Evolutionary conservation across 2,329 filamentous ascomycete genomes (phyloP), one percentile per base, ranked within the genome.

Genomic region (Fusarium longipes): DNA sequence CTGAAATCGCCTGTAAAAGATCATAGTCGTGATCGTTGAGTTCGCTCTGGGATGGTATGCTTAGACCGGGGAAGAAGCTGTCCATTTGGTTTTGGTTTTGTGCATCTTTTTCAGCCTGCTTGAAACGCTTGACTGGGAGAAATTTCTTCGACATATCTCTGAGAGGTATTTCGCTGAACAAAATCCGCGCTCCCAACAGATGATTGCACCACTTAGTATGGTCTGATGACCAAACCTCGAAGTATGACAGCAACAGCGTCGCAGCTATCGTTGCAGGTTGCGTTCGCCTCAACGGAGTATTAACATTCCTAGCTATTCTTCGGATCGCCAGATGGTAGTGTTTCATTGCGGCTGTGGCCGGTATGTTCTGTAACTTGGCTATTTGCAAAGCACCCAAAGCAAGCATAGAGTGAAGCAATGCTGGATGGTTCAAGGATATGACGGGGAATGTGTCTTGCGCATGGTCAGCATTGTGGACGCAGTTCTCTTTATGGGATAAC

Each of bases 181-280:
- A 84, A 65, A 94, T 91, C 38, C 91, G 89, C 11, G 93, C 92
- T 14, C 96, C 96, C 45, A 92, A 88, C 35, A 98, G 82, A 78
- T 98, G 96, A 64, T 92, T 95, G 73, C 92, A 96, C 96, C 96
- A 99, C 77, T 97, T 97, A 55, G 91, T 89, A 73, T 98, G 95
- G 70, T 99, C 95, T 22, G 93, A 95, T 33, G 91, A 91, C 89
- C 95, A 96, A 18, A 97, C 92, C 77, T 98, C 96, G 73, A 97
- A 98, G 76, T 93, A 98, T 0, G 90, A 93, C 9, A 99, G 84
- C 9, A 98, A 82, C 33, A 97, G 82, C 0, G 93, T 93, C 3
- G 94, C 93, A 9, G 94, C 95, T n/a, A 98, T 82, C 0, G 93
- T 97, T 2, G 92, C 89, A 10, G 93, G 87, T 56, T 93, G 89